phyloP scores from a whole-genome alignment of 1,139 yeast species.

The Pichia terricola region DNA sequence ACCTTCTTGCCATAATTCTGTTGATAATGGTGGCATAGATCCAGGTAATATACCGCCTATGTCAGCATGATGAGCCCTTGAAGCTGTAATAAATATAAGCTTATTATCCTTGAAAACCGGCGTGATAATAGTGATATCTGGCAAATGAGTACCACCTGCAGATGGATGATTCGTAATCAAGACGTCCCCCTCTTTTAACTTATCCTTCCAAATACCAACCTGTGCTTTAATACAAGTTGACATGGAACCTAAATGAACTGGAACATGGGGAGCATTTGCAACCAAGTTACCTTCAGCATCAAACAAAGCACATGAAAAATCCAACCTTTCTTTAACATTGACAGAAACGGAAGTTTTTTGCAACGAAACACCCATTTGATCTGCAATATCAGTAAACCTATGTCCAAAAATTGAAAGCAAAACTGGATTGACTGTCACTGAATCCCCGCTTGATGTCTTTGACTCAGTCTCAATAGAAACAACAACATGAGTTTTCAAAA shows the following conservation, averaged over 20 bases:
- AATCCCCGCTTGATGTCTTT: conserved; percentile 1
- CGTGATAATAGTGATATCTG: conserved; percentile 76
- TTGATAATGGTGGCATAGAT: conserved; percentile 54
- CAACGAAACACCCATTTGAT: conserved; percentile 52
- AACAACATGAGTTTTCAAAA: conserved; percentile 42
- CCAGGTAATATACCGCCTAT: conserved; percentile 62
- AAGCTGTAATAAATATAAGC: conserved; percentile 50
- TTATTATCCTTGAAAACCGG: conserved; percentile 37
- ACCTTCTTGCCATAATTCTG: conserved; percentile 54
- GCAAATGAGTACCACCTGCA: conserved; percentile 56
- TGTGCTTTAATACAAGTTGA: conserved; percentile 49
- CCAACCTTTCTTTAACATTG: conserved; percentile 51
- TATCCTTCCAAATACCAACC: conserved; percentile 39
- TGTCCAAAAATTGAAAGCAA: conserved; percentile 50
- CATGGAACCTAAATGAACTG: conserved; percentile 57
- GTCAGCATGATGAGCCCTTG: conserved; percentile 62
- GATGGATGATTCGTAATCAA: conserved; percentile 47
- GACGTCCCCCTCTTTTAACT: conserved; percentile 46
- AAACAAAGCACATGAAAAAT: conserved; percentile 53
- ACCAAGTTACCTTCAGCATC: conserved; percentile 46
- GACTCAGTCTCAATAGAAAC: conserved; percentile 8
- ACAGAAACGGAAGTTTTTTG: conserved; percentile 54
- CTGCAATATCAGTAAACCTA: conserved; percentile 55
- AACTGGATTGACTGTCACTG: conserved; percentile 35
- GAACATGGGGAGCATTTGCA: conserved; percentile 59